Evolutionary conservation across 139 green algal species (phyloP).

Genomic region (Chlamydomonas asymmetrica): DNA sequence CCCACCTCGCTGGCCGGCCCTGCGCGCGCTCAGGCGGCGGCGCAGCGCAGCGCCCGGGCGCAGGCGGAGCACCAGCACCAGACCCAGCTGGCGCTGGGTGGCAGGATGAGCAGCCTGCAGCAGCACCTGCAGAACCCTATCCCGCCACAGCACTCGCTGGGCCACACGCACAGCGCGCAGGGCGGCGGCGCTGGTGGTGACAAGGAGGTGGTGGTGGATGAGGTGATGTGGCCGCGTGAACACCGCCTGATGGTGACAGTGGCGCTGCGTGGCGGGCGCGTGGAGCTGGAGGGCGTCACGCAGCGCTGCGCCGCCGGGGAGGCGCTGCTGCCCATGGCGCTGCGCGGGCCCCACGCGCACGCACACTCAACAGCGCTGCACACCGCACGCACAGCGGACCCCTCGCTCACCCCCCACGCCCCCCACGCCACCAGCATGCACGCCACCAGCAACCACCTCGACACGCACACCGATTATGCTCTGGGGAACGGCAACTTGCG

Average conservation of each 20-base stretch:
- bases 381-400: not conserved
- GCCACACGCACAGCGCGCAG: too few species aligned
- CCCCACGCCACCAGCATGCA: not conserved
- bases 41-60: too few species aligned
- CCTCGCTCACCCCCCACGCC: not conserved
- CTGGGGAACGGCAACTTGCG: not conserved
- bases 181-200: slow-evolving; percentile 5
- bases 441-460: not conserved
- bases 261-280: slow-evolving; percentile 4
- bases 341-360: too few species aligned
- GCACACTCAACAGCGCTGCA: not conserved
- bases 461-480: not conserved
- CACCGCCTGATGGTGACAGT: slow-evolving; percentile 1
- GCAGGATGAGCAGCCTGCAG: too few species aligned
- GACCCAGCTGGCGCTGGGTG: too few species aligned
- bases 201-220: not conserved
- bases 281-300: slow-evolving; percentile 19
- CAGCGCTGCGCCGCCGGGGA: not conserved
- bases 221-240: not conserved
- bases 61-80: too few species aligned
- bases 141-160: too few species aligned
- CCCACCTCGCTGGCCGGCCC: too few species aligned
- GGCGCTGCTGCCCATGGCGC: too few species aligned
- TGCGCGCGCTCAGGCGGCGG: too few species aligned
- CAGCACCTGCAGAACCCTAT: too few species aligned